Evolutionary conservation across 805 yeast species (phyloP).

Genomic region (Hanseniaspora mollemarum): DNA sequence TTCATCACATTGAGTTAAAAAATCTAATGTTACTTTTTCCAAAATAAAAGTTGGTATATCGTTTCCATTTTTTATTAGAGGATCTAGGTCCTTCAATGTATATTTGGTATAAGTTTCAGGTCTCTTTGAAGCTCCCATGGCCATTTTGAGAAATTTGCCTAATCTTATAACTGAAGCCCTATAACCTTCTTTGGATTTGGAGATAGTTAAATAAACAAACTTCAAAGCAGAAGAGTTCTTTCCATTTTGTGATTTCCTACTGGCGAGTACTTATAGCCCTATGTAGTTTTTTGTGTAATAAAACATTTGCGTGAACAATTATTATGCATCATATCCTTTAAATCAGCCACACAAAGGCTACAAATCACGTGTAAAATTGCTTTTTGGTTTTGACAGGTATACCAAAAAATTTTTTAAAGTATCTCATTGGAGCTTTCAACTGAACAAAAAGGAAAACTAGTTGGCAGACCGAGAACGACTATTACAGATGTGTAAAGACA

Average conservation of each 20-base stretch:
- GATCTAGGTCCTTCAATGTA: constrained; percentile 5
- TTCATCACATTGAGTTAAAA: not conserved
- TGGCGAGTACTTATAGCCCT: not conserved
- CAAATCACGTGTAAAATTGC: not conserved
- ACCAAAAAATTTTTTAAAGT: too few species aligned
- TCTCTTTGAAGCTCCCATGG: not conserved
- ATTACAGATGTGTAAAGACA: not conserved
- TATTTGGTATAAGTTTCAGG: not conserved
- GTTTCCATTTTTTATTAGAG: constrained; percentile 1
- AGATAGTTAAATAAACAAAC: not conserved
- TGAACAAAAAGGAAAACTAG: too few species aligned
- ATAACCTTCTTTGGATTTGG: too few species aligned
- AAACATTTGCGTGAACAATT: too few species aligned
- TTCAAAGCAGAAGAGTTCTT: not conserved
- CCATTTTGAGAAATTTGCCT: constrained; percentile 6
- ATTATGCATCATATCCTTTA: not conserved
- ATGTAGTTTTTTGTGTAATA: not conserved
- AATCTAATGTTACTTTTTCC: not conserved
- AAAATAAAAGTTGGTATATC: constrained; percentile 10
- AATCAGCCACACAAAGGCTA: not conserved
- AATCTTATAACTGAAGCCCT: too few species aligned
- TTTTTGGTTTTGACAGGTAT: not conserved
- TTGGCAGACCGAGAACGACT: not conserved
- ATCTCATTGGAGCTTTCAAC: too few species aligned
- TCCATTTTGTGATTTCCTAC: too few species aligned